Conservation (phyloP, 2,329 filamentous ascomycete species). For the Aspergillus pseudoterreus region DNA sequence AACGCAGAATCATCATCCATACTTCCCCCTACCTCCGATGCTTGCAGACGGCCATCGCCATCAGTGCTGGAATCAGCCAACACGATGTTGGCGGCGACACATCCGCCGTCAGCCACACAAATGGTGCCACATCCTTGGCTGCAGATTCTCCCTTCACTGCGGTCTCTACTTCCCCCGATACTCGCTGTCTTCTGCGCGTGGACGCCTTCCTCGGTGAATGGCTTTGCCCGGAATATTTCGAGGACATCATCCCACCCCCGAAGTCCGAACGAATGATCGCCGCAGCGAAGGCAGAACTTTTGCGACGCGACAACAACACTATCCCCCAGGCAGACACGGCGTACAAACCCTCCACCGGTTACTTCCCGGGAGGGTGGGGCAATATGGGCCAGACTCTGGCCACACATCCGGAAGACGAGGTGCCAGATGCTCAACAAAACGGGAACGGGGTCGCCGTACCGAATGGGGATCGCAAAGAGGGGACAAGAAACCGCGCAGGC, state of each 20-base stretch:
- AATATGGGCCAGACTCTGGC: conserved; percentile 26
- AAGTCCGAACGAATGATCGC: conserved; percentile 83
- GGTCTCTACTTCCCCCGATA: conserved; percentile 3
- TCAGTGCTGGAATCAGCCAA: conserved; percentile 74
- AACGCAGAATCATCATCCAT: conserved; percentile 80
- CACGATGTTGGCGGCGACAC: conserved; percentile 19
- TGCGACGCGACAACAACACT: conserved; percentile 63
- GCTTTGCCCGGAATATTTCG: conserved; percentile 90
- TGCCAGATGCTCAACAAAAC: not conserved
- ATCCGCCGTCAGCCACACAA: not conserved
- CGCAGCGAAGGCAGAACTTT: conserved; percentile 79
- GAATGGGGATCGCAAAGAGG: conserved; percentile 5
- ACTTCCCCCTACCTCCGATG: conserved; percentile 92
- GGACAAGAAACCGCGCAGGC: conserved; percentile 46
- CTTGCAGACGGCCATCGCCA: conserved; percentile 84
- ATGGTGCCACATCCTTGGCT: conserved; percentile 1
- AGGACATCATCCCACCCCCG: conserved; percentile 84
- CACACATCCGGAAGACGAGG: conserved; percentile 26
- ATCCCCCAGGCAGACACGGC: conserved; percentile 38
- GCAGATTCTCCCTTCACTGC: not conserved
- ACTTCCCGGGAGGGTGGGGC: conserved; percentile 56
- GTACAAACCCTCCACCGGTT: conserved; percentile 34
- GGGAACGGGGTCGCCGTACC: not conserved
- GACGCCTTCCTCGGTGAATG: conserved; percentile 95
- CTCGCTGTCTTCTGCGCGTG: conserved; percentile 58